phyloP scores from a whole-genome alignment of 305 asterid species.

The Fraxinus xanthoxyloides region DNA sequence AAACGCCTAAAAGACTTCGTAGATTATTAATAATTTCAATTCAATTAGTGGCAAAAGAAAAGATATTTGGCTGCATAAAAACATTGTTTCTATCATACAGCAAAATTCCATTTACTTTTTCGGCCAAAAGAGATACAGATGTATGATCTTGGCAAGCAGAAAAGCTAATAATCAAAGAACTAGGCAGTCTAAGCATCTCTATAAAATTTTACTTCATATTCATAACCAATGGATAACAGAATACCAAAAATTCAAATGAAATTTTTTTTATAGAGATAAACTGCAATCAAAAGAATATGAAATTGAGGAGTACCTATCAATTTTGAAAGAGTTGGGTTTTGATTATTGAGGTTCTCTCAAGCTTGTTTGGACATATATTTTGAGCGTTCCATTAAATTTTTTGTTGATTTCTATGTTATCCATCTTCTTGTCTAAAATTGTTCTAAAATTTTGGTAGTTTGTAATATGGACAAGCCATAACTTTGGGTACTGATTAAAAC shows the following conservation, averaged over 20 bases:
- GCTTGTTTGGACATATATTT: slow-evolving; percentile 9
- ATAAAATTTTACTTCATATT: background rate
- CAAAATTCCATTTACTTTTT: background rate
- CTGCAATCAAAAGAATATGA: slow-evolving; percentile 2
- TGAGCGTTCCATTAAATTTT: background rate
- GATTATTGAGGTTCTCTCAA: background rate
- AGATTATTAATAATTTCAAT: background rate
- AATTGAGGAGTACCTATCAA: background rate
- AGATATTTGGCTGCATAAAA: background rate
- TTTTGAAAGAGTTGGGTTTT: slow-evolving; percentile 4
- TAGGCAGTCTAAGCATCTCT: background rate
- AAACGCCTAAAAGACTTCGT: background rate
- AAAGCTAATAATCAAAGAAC: background rate
- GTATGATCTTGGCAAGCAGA: background rate
- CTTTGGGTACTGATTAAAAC: slow-evolving; percentile 9
- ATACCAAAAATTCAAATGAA: background rate
- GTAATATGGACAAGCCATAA: background rate
- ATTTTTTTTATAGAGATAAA: background rate
- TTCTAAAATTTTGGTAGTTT: background rate
- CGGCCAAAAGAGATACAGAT: background rate
- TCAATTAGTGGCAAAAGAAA: background rate
- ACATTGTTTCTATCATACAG: background rate
- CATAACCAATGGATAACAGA: background rate
- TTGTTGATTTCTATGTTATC: slow-evolving; percentile 27
- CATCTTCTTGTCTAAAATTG: background rate